These are phyloP conservation scores for Fusarium solani-melongenae DNA, from an alignment of 2,329 filamentous ascomycete species.

Conservation along the genomic window DNA sequence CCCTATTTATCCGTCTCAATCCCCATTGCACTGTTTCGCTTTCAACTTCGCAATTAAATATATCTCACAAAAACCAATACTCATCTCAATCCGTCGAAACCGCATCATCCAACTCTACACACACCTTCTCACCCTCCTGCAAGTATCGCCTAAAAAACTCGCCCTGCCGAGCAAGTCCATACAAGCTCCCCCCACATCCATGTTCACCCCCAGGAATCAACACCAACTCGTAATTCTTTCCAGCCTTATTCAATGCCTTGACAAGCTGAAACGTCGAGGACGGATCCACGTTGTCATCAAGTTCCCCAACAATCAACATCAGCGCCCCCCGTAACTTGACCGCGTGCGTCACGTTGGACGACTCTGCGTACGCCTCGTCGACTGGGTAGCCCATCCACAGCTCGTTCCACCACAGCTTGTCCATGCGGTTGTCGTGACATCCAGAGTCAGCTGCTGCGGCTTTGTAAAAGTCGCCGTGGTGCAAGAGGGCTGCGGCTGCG, in stretches of 20 bases:
- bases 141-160: conserved; percentile 33
- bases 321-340: conserved; percentile 41
- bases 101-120: conserved; percentile 9
- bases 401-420: conserved; percentile 47
- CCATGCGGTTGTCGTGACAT: conserved; percentile 48
- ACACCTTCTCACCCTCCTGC: not conserved
- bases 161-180: conserved; percentile 33
- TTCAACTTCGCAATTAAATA: not conserved
- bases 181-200: conserved; percentile 23
- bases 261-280: conserved; percentile 45
- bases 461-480: conserved; percentile 45
- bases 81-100: not conserved
- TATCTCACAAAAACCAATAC: no score
- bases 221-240: conserved; percentile 46
- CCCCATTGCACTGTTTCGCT: no score
- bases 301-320: conserved; percentile 45
- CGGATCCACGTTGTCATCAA: conserved; percentile 46
- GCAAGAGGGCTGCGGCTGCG: conserved; percentile 41
- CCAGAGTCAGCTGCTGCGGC: conserved; percentile 43
- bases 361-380: conserved; percentile 42
- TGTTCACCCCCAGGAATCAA: conserved; percentile 40
- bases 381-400: conserved; percentile 49
- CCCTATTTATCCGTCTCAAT: not conserved
- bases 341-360: conserved; percentile 44
- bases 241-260: conserved; percentile 40